Evolutionary conservation across 139 green algal genomes (phyloP).

Genomic region (Coelastrella sp.): DNA sequence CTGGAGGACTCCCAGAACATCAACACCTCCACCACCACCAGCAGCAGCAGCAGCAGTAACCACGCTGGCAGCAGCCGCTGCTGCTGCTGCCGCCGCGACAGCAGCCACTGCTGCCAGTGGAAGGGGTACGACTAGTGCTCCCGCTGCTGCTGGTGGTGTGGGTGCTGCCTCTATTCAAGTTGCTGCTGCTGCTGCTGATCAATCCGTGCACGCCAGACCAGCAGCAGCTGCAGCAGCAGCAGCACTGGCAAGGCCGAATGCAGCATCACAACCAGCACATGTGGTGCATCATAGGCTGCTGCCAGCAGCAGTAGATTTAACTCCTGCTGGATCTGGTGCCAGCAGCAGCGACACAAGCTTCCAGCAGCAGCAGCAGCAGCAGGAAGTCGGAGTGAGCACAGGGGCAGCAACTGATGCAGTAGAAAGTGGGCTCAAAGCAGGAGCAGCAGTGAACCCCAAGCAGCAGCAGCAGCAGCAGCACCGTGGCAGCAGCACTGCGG

Average conservation of each 20-base stretch:
- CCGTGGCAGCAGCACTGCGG: background rate
- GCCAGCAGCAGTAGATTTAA: background rate
- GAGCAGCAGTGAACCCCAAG: background rate
- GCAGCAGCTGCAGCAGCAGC: background rate
- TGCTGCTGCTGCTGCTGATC: background rate
- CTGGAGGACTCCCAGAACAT: background rate
- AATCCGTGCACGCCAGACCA: background rate
- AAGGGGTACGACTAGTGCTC: background rate
- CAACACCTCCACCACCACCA: background rate
- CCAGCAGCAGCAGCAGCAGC: background rate
- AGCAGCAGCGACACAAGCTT: background rate
- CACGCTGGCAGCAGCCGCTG: background rate
- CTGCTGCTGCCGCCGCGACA: background rate
- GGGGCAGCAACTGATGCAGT: background rate
- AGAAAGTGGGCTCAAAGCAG: background rate
- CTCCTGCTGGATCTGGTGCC: background rate
- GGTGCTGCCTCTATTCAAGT: background rate
- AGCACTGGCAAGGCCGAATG: background rate
- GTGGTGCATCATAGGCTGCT: background rate
- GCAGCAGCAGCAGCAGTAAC: background rate
- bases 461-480: constrained; percentile 5
- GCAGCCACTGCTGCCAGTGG: background rate
- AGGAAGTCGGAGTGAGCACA: background rate
- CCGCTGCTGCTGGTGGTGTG: background rate
- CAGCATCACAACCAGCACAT: background rate